Base-by-base conservation (phyloP, 768 basidiomycete genomes). In the Lentinula boryana region DNA sequence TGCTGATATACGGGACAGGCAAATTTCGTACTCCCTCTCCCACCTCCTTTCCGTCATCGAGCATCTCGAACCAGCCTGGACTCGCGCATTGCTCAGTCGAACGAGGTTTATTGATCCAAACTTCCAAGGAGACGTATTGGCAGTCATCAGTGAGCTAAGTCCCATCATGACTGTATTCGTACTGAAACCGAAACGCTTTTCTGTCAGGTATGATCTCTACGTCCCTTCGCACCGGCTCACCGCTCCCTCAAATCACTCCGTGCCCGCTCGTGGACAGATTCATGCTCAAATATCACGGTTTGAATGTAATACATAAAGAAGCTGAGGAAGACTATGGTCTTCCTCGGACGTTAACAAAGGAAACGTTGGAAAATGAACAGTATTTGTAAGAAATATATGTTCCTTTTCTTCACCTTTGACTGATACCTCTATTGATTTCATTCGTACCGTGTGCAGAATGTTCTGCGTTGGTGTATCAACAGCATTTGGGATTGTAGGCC, bases 181-280 rank as follows among this genome's bases (percentile, higher is more conserved):
- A 18, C 52, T 15, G 16, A 15, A 10, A 7, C 41, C n/a, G 41
- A 16, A 33, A 46, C 13, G 8, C 36, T 21, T 40, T 8, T 6
- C 21, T 33, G 31, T 18, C 35, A 91, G 90, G 82, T 35, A 83
- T 95, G 81, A 85, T 91, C 58, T 87, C 91, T 0, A 86, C 85
- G 0, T 81, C 91, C 7, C 74, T 95, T 16, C 81, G 87, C 15
- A 87, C 87, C 0, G 92, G 90, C 3, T 76, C 75, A 6, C 85
- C 93, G 0, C 75, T 95, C 2, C 93, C 93, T 0, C 93, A 95
- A 67, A 89, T 95, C 58, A 94, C 92, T 2, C 92, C 93, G 0
- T 89, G 87, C 65, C 92, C 86, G 1, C 73, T 84, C 7, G 64
- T 82, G 0, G 80, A 83, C 63, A 71, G 82, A 9, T 84, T 80